These are phyloP conservation scores for Pseudophaeomoniella oleicola DNA, from an alignment of 2,329 filamentous ascomycete species.

Conservation along the genomic window DNA sequence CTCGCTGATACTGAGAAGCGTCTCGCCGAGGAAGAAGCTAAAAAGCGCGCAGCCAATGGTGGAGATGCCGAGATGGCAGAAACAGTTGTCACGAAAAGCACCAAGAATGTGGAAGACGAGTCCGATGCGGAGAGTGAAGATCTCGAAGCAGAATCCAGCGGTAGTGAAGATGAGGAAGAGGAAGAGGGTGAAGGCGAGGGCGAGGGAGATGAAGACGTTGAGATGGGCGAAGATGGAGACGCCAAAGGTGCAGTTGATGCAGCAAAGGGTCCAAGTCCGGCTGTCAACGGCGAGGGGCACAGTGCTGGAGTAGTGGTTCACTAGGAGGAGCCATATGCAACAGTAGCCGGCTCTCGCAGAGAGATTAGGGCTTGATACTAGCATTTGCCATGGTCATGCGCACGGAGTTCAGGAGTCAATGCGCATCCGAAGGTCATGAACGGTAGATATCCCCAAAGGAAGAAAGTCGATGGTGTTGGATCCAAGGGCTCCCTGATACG, in stretches of 20 bases:
- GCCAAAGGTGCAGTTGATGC: slow-evolving; percentile 17
- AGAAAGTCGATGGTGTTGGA: too few species aligned
- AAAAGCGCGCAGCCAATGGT: slow-evolving; percentile 25
- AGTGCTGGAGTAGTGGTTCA: too few species aligned
- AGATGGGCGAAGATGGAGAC: slow-evolving; percentile 41
- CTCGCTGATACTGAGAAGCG: slow-evolving; percentile 32
- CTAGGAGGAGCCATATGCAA: too few species aligned
- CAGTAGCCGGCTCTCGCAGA: too few species aligned
- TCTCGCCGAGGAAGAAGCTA: slow-evolving; percentile 16
- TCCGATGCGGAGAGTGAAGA: slow-evolving; percentile 68
- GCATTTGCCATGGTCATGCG: too few species aligned
- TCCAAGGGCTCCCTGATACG: too few species aligned
- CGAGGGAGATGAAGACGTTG: slow-evolving; percentile 38
- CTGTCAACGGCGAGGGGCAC: background rate
- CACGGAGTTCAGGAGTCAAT: too few species aligned
- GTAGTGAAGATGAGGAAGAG: slow-evolving; percentile 54
- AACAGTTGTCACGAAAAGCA: slow-evolving; percentile 36
- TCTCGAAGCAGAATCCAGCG: slow-evolving; percentile 62
- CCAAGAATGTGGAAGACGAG: slow-evolving; percentile 41
- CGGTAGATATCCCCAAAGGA: too few species aligned
- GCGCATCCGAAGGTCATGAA: too few species aligned
- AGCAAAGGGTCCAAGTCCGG: too few species aligned
- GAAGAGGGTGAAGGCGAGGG: slow-evolving; percentile 46
- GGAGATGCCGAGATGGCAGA: slow-evolving; percentile 68
- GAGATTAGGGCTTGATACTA: too few species aligned